Conservation (phyloP, 2,329 filamentous ascomycete genomes). For the Ceratocystis papillata region DNA sequence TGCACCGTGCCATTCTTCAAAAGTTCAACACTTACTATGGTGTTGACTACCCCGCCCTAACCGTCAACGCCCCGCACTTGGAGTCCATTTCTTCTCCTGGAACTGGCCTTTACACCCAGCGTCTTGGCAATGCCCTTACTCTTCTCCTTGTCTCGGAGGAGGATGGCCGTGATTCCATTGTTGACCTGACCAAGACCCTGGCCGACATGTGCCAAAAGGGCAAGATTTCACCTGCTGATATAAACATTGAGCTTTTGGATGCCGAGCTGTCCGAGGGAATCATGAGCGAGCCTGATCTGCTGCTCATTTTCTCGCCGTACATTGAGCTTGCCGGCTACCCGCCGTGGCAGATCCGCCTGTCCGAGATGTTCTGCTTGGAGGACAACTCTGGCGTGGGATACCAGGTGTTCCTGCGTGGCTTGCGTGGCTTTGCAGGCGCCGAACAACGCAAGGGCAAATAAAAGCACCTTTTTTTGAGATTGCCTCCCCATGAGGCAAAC, state of each 20-base stretch:
- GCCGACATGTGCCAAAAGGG: conserved; percentile 87
- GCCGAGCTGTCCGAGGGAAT: conserved; percentile 70
- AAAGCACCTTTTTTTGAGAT: conserved; percentile 14
- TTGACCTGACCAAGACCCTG: conserved; percentile 88
- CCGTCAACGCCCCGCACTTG: conserved; percentile 39
- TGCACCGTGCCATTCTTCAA: conserved; percentile 65
- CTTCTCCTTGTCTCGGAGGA: conserved; percentile 61
- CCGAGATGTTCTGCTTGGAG: conserved; percentile 75
- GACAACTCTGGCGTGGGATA: conserved; percentile 82
- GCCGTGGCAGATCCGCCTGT: conserved; percentile 89
- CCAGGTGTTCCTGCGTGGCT: conserved; percentile 76
- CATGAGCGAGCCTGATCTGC: conserved; percentile 79
- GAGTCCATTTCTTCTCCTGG: conserved; percentile 32
- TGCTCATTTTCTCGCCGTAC: conserved; percentile 75
- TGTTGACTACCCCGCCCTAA: conserved; percentile 57
- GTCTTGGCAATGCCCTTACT: conserved; percentile 22
- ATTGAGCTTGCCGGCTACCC: conserved; percentile 85
- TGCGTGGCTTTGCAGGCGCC: conserved; percentile 75
- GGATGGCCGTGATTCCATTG: conserved; percentile 84
- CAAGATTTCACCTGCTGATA: conserved; percentile 71
- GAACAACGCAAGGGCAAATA: conserved; percentile 75
- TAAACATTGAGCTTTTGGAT: conserved; percentile 76
- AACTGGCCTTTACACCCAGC: conserved; percentile 27
- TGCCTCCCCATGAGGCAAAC: neutral
- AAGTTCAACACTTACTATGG: conserved; percentile 87